Conservation (phyloP, 2,329 filamentous ascomycete species). For the Cladosporium austrohemisphaericum region DNA sequence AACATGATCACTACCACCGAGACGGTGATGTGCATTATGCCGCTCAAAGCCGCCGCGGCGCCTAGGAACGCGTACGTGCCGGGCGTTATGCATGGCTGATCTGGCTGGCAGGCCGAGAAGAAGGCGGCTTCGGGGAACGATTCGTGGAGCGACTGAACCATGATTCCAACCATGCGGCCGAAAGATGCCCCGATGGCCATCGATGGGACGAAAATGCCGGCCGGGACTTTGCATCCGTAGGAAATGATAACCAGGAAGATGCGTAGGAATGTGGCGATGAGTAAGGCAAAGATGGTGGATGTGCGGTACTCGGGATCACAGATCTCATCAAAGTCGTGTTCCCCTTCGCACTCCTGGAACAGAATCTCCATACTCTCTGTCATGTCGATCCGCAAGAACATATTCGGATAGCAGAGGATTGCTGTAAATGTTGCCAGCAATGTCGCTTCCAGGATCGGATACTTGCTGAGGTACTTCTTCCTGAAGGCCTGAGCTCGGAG, state of each 20-base stretch:
- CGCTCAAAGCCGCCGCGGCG: slow-evolving; percentile 83
- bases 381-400: slow-evolving; percentile 95
- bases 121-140: slow-evolving; percentile 76
- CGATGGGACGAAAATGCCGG: slow-evolving; percentile 94
- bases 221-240: slow-evolving; percentile 96
- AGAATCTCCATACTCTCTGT: slow-evolving; percentile 99
- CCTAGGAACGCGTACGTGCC: slow-evolving; percentile 96
- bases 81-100: slow-evolving; percentile 93
- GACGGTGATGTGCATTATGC: slow-evolving; percentile 97
- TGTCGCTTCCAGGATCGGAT: slow-evolving; percentile 82
- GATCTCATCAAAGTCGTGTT: slow-evolving; percentile 81
- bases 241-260: slow-evolving; percentile 87
- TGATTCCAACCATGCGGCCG: slow-evolving; percentile 86
- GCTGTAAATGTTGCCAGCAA: slow-evolving; percentile 79
- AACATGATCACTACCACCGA: slow-evolving; percentile 99
- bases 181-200: slow-evolving; percentile 97
- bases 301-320: slow-evolving; percentile 67
- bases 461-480: slow-evolving; percentile 82
- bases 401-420: slow-evolving; percentile 93
- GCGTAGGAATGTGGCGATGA: slow-evolving; percentile 75
- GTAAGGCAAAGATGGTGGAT: slow-evolving; percentile 72
- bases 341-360: slow-evolving; percentile 87
- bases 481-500: slow-evolving; percentile 84
- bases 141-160: slow-evolving; percentile 86
- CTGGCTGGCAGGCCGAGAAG: slow-evolving; percentile 83